These are phyloP conservation scores for Cryptosporidium canis DNA, from an alignment of 169 alveolate species.

Conservation along the genomic window DNA sequence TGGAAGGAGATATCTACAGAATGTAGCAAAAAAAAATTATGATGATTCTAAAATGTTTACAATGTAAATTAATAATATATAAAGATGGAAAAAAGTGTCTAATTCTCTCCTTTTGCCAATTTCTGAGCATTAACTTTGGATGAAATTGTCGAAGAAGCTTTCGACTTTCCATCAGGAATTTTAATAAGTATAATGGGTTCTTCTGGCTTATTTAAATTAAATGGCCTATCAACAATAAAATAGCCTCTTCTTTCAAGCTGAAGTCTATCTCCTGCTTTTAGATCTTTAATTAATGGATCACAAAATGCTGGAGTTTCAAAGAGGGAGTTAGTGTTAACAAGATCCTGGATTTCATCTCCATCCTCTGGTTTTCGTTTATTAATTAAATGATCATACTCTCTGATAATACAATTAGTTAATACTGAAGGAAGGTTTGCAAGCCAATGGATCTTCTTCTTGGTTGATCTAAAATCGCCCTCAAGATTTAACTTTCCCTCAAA, in stretches of 20 bases:
- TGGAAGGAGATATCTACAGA: conserved; percentile 71
- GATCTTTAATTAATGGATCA: conserved; percentile 73
- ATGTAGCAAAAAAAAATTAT: conserved; percentile 7
- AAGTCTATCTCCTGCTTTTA: conserved; percentile 83
- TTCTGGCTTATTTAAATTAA: conserved; percentile 70
- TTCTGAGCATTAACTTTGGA: conserved; percentile 78
- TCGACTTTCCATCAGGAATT: conserved; percentile 94
- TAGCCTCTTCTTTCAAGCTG: conserved; percentile 98
- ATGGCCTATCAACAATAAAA: conserved; percentile 89
- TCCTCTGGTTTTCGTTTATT: conserved; percentile 91
- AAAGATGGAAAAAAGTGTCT: neutral
- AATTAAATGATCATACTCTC: conserved; percentile 94
- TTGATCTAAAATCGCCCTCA: conserved; percentile 90
- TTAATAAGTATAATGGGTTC: conserved; percentile 83
- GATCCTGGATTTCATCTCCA: conserved; percentile 84
- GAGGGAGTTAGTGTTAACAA: conserved; percentile 81
- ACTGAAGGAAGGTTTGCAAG: conserved; percentile 80
- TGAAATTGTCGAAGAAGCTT: conserved; percentile 73
- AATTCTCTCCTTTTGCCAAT: conserved; percentile 74
- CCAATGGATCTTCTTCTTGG: conserved; percentile 94
- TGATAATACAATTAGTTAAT: conserved; percentile 80
- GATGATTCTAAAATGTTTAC: neutral
- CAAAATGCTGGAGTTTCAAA: conserved; percentile 76
- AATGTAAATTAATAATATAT: neutral
- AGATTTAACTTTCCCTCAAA: conserved; percentile 84